Conservation (phyloP, 225 moss, liverwort and hornwort species). For the Straminergon stramineum region DNA sequence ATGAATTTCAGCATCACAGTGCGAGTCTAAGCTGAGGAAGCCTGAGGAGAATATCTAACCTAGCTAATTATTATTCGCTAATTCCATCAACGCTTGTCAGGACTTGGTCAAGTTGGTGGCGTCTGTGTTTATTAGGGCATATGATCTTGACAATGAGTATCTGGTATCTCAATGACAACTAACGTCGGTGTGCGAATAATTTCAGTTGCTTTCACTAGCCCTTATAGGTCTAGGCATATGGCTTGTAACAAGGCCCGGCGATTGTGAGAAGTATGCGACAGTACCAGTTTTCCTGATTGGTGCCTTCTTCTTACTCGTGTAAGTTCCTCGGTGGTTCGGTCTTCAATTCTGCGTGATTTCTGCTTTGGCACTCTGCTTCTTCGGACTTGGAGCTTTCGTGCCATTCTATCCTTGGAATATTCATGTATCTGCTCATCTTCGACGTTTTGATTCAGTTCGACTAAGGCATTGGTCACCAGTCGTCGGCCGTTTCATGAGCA, state of each 20-base stretch:
- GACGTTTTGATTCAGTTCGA: not conserved
- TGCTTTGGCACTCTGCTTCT: not conserved
- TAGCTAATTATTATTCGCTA: not conserved
- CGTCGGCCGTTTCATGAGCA: not conserved
- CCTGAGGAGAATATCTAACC: not conserved
- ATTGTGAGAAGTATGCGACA: conserved; percentile 43
- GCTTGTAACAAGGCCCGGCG: conserved; percentile 45
- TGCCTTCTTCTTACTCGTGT: conserved; percentile 41
- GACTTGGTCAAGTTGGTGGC: not conserved
- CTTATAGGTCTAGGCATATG: conserved; percentile 37
- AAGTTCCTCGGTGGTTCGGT: not conserved
- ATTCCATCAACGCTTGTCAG: not conserved
- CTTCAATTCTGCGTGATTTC: not conserved
- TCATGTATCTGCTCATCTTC: not conserved
- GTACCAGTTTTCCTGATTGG: conserved; percentile 36
- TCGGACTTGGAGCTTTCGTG: not conserved
- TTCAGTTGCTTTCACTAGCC: conserved; percentile 32
- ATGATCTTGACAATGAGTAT: not conserved
- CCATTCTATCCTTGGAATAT: not conserved
- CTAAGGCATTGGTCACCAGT: not conserved
- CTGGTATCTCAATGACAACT: not conserved
- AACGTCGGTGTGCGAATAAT: not conserved
- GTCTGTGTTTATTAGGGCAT: not conserved
- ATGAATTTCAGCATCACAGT: not conserved
- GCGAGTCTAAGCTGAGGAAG: not conserved